A percentile compares a stretch with the other conserved stretches of the same genome.
phyloP scores from a whole-genome alignment of 441 rosid genomes.

The Gossypium gossypioides region DNA sequence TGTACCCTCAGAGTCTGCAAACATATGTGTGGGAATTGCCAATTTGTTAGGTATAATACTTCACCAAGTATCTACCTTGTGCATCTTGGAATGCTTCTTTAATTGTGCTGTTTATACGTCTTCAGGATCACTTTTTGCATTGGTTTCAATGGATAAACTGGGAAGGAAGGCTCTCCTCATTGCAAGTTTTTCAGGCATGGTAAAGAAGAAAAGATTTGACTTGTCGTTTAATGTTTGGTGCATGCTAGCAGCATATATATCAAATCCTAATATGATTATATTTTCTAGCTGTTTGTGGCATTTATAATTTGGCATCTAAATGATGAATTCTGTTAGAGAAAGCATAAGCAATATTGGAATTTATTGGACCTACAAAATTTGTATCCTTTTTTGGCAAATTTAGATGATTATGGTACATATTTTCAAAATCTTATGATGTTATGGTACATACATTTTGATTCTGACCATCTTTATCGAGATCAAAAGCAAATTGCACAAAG shows the following conservation, averaged over 20 bases:
- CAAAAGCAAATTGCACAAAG: too few relatives aligned
- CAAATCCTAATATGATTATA: not conserved
- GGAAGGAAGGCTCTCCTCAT: slow-evolving; percentile 62
- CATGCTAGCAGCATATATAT: not conserved
- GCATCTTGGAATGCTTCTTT: slow-evolving; percentile 8
- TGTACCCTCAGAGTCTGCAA: slow-evolving; percentile 57
- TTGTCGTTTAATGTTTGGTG: not conserved
- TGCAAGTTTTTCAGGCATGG: slow-evolving; percentile 66
- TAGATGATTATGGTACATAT: not conserved
- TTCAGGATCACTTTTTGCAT: slow-evolving; percentile 53
- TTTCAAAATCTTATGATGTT: too few relatives aligned
- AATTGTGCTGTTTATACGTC: slow-evolving; percentile 6
- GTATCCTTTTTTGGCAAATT: not conserved
- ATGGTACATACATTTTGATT: too few relatives aligned
- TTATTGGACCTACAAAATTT: not conserved
- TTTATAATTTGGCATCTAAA: not conserved
- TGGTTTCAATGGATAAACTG: slow-evolving; percentile 59
- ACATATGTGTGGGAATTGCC: slow-evolving; percentile 54
- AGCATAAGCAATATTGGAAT: not conserved
- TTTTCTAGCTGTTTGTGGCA: not conserved
- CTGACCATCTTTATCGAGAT: too few relatives aligned
- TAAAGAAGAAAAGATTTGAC: slow-evolving; percentile 17
- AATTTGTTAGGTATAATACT: slow-evolving; percentile 45
- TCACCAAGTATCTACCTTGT: slow-evolving; percentile 10
- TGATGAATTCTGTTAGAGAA: not conserved